Conservation (phyloP, 495 filamentous ascomycete genomes). For the Xylaria palmicola region DNA sequence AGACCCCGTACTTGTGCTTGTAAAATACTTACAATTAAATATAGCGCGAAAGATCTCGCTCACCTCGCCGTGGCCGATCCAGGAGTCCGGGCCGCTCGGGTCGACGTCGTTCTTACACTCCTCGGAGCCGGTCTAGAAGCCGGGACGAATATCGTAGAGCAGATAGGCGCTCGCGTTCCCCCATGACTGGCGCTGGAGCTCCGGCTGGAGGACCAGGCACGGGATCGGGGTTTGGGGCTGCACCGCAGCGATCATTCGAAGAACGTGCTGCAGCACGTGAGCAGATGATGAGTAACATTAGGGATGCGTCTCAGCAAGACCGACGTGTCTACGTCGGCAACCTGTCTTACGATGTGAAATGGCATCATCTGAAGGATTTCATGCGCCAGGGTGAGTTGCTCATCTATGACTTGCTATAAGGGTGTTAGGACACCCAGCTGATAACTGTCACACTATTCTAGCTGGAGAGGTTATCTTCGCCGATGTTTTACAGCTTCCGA, state of each 20-base stretch:
- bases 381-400: constrained; percentile 93
- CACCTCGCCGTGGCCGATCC: constrained; percentile 76
- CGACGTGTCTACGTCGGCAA: constrained; percentile 99
- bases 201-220: constrained; percentile 60
- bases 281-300: constrained; percentile 90
- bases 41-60: constrained; percentile 96
- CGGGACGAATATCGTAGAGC: constrained; percentile 75
- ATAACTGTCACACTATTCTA: constrained; percentile 38
- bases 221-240: constrained; percentile 56
- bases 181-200: constrained; percentile 74
- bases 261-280: constrained; percentile 85
- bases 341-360: constrained; percentile 98
- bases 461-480: constrained; percentile 99
- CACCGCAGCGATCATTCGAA: constrained; percentile 72
- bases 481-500: constrained; percentile 99
- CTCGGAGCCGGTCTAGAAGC: constrained; percentile 88
- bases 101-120: constrained; percentile 89
- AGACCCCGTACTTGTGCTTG: neutral
- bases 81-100: constrained; percentile 47
- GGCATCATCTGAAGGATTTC: constrained; percentile 99
- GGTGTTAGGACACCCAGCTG: constrained; percentile 14
- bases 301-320: constrained; percentile 95
- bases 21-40: constrained; percentile 42
- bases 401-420: constrained; percentile 3
- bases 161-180: constrained; percentile 74